Evolutionary conservation across 192 early-diverging fungal species (phyloP).

Genomic region (Linnemannia elongata): DNA sequence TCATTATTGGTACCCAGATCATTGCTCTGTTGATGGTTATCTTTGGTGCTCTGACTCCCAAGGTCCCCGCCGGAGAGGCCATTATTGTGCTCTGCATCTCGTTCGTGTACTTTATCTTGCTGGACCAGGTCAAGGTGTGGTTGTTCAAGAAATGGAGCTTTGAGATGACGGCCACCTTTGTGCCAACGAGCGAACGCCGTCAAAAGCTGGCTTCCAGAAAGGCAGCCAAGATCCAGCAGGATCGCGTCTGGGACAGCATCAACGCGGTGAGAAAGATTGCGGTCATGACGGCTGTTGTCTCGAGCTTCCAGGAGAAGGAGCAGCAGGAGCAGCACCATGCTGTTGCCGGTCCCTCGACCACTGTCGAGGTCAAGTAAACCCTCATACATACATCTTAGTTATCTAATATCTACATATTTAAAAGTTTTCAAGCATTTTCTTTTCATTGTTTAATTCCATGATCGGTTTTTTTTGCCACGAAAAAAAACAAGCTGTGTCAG

Average conservation of each 20-base stretch:
- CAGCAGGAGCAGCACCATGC: background rate
- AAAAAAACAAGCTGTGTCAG: too few relatives aligned
- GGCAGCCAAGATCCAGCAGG: constrained; percentile 61
- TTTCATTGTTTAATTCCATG: background rate
- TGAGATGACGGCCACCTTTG: constrained; percentile 85
- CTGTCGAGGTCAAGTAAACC: background rate
- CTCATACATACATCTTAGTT: too few relatives aligned
- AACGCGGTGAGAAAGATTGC: constrained; percentile 45
- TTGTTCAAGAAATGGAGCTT: constrained; percentile 86
- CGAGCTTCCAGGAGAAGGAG: constrained; percentile 33
- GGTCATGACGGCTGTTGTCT: constrained; percentile 54
- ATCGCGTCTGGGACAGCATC: constrained; percentile 61
- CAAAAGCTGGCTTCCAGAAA: constrained; percentile 67
- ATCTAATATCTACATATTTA: too few relatives aligned
- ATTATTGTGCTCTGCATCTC: constrained; percentile 76
- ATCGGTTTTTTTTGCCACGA: too few relatives aligned
- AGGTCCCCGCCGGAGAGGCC: constrained; percentile 75
- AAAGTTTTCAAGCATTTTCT: background rate
- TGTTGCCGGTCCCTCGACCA: background rate
- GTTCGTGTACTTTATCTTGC: constrained; percentile 77
- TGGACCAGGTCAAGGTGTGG: constrained; percentile 88
- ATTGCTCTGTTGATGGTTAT: constrained; percentile 84
- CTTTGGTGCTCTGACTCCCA: constrained; percentile 70
- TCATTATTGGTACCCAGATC: constrained; percentile 86
- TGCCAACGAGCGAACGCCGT: constrained; percentile 73